Conservation (phyloP, 176 grass and related monocot genomes). For the Eremochloa ophiuroides region DNA sequence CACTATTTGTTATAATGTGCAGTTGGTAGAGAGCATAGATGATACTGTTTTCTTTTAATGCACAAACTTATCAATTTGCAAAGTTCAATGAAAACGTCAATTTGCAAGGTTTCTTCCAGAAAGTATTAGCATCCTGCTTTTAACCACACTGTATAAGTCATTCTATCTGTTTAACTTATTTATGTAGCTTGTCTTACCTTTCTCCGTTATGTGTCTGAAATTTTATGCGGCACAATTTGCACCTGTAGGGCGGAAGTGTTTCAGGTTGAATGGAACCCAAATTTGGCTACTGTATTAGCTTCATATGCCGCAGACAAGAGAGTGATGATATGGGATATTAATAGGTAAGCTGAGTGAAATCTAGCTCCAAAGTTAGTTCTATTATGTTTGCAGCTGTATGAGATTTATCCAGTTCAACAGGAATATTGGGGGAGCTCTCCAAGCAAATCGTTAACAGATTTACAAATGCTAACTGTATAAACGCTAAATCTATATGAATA, state of each 20-base stretch:
- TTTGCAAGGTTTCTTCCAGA: background rate
- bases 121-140: too few relatives aligned
- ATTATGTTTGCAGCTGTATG: background rate
- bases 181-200: background rate
- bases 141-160: too few relatives aligned
- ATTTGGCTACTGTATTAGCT: constrained; percentile 75
- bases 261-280: constrained; percentile 99
- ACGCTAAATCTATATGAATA: background rate
- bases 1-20: background rate
- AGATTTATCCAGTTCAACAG: background rate
- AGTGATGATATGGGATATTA: constrained; percentile 83
- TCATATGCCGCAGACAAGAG: constrained; percentile 80
- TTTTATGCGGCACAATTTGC: constrained; percentile 19
- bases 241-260: constrained; percentile 63
- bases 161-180: background rate
- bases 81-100: background rate
- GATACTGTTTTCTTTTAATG: background rate
- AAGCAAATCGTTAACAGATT: background rate
- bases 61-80: background rate
- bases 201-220: background rate
- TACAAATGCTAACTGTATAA: background rate
- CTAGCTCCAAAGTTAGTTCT: background rate
- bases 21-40: background rate
- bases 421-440: background rate
- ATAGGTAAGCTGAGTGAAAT: constrained; percentile 42